Evolutionary conservation across 495 filamentous ascomycete genomes (phyloP).

Genomic region (Penicillium malachiteum): DNA sequence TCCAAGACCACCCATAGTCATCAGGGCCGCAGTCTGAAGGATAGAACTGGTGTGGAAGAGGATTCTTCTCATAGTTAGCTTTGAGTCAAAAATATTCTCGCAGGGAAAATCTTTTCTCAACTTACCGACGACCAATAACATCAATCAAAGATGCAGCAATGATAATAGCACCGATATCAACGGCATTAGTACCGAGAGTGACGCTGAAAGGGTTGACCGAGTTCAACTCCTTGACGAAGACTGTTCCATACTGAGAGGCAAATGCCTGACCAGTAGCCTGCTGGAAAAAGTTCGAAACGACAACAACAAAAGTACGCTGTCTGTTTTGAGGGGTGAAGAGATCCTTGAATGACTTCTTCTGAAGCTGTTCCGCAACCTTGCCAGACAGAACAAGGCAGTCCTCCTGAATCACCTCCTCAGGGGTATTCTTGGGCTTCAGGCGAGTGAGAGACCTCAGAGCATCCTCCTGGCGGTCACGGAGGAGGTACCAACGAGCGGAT

Average conservation of each 20-base stretch:
- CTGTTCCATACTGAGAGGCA: conserved; percentile 29
- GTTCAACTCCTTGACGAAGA: conserved; percentile 35
- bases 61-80: conserved; percentile 1
- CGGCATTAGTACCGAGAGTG: conserved; percentile 15
- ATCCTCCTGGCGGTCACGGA: conserved; percentile 28
- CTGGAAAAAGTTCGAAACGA: conserved; percentile 31
- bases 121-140: conserved; percentile 15
- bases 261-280: conserved; percentile 37
- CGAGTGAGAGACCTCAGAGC: conserved; percentile 14
- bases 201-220: conserved; percentile 34
- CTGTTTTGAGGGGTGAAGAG: conserved; percentile 28
- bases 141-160: conserved; percentile 10
- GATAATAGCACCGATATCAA: conserved; percentile 16
- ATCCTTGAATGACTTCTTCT: conserved; percentile 26
- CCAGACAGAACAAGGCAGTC: conserved; percentile 10
- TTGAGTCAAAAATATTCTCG: neutral
- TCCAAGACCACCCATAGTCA: conserved; percentile 25
- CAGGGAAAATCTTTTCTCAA: neutral
- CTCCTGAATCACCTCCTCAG: conserved; percentile 9
- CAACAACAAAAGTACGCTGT: conserved; percentile 32
- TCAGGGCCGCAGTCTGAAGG: conserved; percentile 13
- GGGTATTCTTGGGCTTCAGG: conserved; percentile 13
- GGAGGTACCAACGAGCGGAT: conserved; percentile 33
- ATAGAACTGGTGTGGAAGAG: conserved; percentile 16
- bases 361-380: conserved; percentile 12